Percentiles rank a stretch among this genome's conserved stretches.
phyloP scores from a whole-genome alignment of 148 eudicot species.

The Beta vulgaris region DNA sequence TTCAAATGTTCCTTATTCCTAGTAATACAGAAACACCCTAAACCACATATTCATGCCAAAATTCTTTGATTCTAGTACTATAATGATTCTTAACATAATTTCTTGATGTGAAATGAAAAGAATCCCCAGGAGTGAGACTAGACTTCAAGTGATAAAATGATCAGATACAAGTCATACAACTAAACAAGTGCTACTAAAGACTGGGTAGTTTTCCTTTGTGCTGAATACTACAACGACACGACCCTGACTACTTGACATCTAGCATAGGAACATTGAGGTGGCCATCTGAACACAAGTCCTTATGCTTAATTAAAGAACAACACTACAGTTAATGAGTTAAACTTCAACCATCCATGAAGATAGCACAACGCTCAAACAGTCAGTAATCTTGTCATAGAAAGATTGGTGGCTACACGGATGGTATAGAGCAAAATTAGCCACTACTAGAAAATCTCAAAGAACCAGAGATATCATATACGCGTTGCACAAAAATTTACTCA shows the following conservation, averaged over 20 bases:
- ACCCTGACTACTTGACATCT: not conserved
- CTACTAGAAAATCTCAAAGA: too few species aligned
- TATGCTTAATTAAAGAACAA: not conserved
- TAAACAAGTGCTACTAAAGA: too few species aligned
- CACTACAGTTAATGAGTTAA: too few species aligned
- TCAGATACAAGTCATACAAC: not conserved
- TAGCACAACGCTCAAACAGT: not conserved
- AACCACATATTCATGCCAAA: too few species aligned
- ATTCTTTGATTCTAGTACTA: too few species aligned
- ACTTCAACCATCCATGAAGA: not conserved
- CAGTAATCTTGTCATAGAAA: not conserved
- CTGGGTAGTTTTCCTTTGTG: too few species aligned
- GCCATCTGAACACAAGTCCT: not conserved
- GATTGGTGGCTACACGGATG: not conserved
- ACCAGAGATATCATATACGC: too few species aligned
- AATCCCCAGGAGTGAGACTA: not conserved
- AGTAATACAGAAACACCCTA: too few species aligned
- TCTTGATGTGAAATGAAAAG: not conserved
- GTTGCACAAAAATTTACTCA: too few species aligned
- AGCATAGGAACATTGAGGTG: not conserved
- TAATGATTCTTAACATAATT: too few species aligned
- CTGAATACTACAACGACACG: too few species aligned
- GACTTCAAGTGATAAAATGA: not conserved
- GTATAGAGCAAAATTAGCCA: not conserved
- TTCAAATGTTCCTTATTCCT: too few species aligned